Percentiles rank a stretch among this genome's conserved stretches.
Evolutionary conservation across 2,329 filamentous ascomycete genomes (phyloP).

Genomic region (Westerdykella sp.): DNA sequence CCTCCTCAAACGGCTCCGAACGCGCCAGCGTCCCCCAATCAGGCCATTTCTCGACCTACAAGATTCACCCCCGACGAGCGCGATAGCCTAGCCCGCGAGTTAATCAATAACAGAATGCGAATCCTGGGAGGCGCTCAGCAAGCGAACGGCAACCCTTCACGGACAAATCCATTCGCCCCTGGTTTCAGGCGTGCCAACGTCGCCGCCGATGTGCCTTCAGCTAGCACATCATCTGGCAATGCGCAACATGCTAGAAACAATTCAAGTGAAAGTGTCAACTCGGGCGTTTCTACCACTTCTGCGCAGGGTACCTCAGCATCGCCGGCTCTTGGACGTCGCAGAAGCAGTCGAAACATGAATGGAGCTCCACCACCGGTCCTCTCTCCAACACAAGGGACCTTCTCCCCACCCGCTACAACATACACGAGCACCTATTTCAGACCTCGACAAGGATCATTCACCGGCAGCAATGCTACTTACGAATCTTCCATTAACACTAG

Average conservation of each 20-base stretch:
- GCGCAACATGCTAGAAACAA: conserved; percentile 25
- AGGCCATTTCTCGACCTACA: conserved; percentile 19
- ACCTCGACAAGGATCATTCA: conserved; percentile 20
- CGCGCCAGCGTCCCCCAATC: conserved; percentile 10
- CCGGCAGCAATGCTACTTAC: conserved; percentile 13
- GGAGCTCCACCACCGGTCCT: conserved; percentile 18
- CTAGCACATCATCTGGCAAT: conserved; percentile 4
- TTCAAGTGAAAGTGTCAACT: conserved; percentile 30
- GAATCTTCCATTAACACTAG: conserved; percentile 24
- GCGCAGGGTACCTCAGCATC: conserved; percentile 21
- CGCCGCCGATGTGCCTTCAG: conserved; percentile 10
- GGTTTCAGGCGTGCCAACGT: conserved; percentile 26
- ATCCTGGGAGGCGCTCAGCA: conserved; percentile 20
- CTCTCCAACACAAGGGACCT: conserved; percentile 19
- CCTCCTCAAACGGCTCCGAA: conserved; percentile 25
- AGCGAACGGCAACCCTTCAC: conserved; percentile 18
- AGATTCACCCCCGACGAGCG: conserved; percentile 31
- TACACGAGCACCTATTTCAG: conserved; percentile 28
- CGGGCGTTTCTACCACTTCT: conserved; percentile 25
- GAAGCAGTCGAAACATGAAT: conserved; percentile 33
- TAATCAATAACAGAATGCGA: conserved; percentile 31
- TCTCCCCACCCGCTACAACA: conserved; percentile 17
- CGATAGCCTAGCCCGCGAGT: conserved; percentile 29
- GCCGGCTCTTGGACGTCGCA: conserved; percentile 26
- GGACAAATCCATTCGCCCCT: conserved; percentile 34